phyloP scores from a whole-genome alignment of 768 basidiomycete species.

The Gelatoporia subvermispora region DNA sequence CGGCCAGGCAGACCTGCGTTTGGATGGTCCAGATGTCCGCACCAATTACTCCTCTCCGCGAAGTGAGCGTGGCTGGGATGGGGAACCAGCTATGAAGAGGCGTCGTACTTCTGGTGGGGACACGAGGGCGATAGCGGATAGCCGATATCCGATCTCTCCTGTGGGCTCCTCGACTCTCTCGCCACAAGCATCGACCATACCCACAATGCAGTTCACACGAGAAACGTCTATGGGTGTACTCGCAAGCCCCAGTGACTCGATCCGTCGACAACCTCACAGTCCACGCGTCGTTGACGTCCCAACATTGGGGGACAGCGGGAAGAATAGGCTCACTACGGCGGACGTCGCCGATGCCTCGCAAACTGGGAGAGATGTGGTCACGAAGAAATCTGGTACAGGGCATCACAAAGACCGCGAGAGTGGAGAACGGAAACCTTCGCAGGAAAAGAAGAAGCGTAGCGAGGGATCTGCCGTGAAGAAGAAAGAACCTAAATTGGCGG shows the following conservation, averaged over 20 bases:
- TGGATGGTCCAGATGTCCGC: neutral
- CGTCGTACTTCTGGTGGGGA: conserved; percentile 15
- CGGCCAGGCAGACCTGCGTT: no score
- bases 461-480: neutral
- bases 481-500: neutral
- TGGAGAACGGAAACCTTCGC: neutral
- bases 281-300: no score
- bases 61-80: conserved; percentile 2
- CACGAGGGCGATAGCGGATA: neutral
- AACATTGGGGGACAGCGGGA: no score
- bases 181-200: no score
- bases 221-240: no score
- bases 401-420: neutral
- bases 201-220: no score
- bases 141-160: neutral
- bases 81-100: conserved; percentile 16
- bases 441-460: conserved; percentile 7
- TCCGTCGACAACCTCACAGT: no score
- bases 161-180: neutral
- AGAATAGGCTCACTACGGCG: no score
- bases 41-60: neutral
- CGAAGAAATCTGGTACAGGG: no score
- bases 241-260: no score
- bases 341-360: no score
- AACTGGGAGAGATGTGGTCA: no score